Evolutionary conservation across 2,329 filamentous ascomycete species (phyloP), one percentile per base, ranked within the genome.

Genomic region (Acephala macrosclerotiorum): DNA sequence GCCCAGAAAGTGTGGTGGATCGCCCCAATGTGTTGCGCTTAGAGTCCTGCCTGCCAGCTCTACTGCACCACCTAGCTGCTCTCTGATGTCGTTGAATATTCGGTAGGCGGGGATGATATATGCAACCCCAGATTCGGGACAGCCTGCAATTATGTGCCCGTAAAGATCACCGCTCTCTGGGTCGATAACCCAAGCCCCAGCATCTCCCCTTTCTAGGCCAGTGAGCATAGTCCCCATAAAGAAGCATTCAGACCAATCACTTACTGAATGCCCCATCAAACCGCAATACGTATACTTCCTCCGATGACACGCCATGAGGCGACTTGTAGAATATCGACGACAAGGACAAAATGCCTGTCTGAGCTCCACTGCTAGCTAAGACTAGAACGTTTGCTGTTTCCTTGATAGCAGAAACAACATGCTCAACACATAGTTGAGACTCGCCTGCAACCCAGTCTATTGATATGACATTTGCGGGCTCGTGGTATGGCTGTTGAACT

Each of bases 51-150:
- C 25, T 16, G 49, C 49, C 22, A 53, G 9, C 14, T 53, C 49
- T 18, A 53, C 14, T 11, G 14, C 33, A 14, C 49, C 49, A 53
- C 49, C 49, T 16, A 53, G 49, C 49, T 53, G 49, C 26, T 53
- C 49, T 12, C 14, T 53, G 22, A 53, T 53, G 25, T 53, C 49
- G 49, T 29, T 53, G 49, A 53, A 53, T 3, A 53, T 53, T 53
- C 49, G 49, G 18, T 33, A 29, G 22, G 49, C 49, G 11, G 49
- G 49, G 18, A 53, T 22, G 8, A 53, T 8, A 11, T 53, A 53
- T 26, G 22, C 49, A 11, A 33, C 25, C 12, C 18, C 16, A 14
- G 25, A 16, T 11, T 53, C 49, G 25, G 49, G 49, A 29, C 25
- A 53, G 14, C 49, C 6, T 29, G 49, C 49, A n/a, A 53, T 53